Evolutionary conservation across 2,329 filamentous ascomycete genomes (phyloP).

Genomic region (Ophiosphaerella narmari): DNA sequence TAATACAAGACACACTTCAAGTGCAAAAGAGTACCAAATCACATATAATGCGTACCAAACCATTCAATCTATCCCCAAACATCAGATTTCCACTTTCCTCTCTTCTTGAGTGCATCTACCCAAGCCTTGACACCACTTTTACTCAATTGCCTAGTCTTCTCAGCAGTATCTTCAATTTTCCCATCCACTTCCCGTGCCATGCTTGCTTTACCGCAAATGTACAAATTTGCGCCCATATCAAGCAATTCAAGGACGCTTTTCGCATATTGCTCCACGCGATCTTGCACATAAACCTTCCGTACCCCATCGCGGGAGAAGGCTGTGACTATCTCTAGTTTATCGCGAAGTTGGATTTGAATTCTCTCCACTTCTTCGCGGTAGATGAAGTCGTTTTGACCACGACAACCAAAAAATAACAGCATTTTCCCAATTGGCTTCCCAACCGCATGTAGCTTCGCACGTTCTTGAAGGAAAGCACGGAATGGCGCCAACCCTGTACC

Average conservation of each 20-base stretch:
- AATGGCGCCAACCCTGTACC: constrained; percentile 45
- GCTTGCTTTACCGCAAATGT: constrained; percentile 46
- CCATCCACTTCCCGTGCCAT: constrained; percentile 52
- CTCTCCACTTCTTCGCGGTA: constrained; percentile 34
- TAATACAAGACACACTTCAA: too few species aligned
- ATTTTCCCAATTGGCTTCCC: constrained; percentile 37
- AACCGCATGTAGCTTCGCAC: constrained; percentile 37
- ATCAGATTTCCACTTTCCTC: constrained; percentile 60
- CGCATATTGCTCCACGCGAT: constrained; percentile 40
- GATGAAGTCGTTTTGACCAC: constrained; percentile 38
- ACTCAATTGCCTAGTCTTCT: constrained; percentile 42
- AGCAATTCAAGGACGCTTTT: constrained; percentile 41
- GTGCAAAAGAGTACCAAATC: too few species aligned
- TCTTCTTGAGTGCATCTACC: constrained; percentile 55
- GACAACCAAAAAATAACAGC: constrained; percentile 42
- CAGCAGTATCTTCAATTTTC: constrained; percentile 47
- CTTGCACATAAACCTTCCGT: constrained; percentile 46
- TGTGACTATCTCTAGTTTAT: too few species aligned
- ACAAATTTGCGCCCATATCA: constrained; percentile 45
- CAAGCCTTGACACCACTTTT: constrained; percentile 52
- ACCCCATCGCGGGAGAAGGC: neutral
- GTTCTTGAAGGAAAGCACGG: constrained; percentile 41
- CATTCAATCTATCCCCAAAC: constrained; percentile 51
- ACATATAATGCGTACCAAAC: too few species aligned
- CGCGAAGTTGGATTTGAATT: constrained; percentile 6